Evolutionary conservation across 306 rosid species (phyloP).

Genomic region (Glycine soja): DNA sequence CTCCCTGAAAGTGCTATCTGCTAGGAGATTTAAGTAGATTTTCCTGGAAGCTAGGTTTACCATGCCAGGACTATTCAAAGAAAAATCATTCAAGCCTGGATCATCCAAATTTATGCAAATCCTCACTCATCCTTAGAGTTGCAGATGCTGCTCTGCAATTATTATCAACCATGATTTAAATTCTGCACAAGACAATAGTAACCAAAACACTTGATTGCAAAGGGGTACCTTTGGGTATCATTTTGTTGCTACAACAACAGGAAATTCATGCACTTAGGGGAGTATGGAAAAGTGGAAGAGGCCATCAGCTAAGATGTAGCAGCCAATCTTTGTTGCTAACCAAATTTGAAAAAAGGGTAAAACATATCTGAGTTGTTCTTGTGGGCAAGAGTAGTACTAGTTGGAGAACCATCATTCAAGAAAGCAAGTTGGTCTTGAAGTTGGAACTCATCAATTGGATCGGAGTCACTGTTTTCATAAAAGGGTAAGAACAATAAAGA

Average conservation of each 20-base stretch:
- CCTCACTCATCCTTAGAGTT: slow-evolving; percentile 85
- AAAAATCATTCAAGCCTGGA: slow-evolving; percentile 76
- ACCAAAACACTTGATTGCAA: background rate
- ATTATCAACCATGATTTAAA: slow-evolving; percentile 21
- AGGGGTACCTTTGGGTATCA: slow-evolving; percentile 74
- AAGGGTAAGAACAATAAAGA: slow-evolving; percentile 64
- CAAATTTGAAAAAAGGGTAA: slow-evolving; percentile 64
- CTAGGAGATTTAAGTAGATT: slow-evolving; percentile 97
- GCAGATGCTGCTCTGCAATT: slow-evolving; percentile 73
- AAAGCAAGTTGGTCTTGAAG: slow-evolving; percentile 92
- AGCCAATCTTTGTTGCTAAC: slow-evolving; percentile 81
- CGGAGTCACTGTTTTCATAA: slow-evolving; percentile 56
- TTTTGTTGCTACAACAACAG: slow-evolving; percentile 77
- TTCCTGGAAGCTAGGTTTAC: slow-evolving; percentile 91
- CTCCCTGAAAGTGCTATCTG: slow-evolving; percentile 96
- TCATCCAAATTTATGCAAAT: slow-evolving; percentile 77
- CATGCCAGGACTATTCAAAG: slow-evolving; percentile 69
- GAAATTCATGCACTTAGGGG: slow-evolving; percentile 77
- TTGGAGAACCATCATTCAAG: slow-evolving; percentile 72
- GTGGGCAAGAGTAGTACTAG: slow-evolving; percentile 40
- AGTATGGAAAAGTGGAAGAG: slow-evolving; percentile 75
- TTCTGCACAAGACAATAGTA: background rate
- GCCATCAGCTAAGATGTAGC: slow-evolving; percentile 91
- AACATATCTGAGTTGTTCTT: slow-evolving; percentile 68
- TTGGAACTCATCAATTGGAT: slow-evolving; percentile 82